Base-by-base conservation (phyloP, 805 yeast species). In the Ascoidea asiatica region DNA sequence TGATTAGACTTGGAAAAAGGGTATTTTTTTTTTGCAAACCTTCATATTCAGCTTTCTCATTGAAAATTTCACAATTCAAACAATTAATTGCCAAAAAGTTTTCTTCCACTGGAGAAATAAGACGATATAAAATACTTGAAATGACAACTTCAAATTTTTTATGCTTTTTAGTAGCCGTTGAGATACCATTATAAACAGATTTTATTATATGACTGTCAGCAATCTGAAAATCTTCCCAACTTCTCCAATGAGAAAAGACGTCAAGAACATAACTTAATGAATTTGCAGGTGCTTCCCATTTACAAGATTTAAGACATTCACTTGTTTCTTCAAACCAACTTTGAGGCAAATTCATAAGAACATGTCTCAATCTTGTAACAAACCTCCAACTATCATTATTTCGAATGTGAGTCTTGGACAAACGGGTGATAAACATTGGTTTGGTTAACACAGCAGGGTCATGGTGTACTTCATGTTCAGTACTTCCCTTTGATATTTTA, bases 381-480 rank as follows among this genome's bases (percentile, higher is more conserved):
- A 89, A 72, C 53, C 86, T 83, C 98, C 98, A 92, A 53, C 94
- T 77, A 52, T 87, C 85, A 48, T 77, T 75, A 20, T 80, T 75
- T 50, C 98, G 67, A 1, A 87, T 77, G 61, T 89, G 97, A 20
- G 78, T 73, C 18, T 70, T 68, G 2, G 80, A 72, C 2, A 88
- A 72, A 44, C 95, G 68, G 41, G 86, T 73, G 23, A 87, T 76
- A 53, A 83, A 79, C 0, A 96, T 81, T 0, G 97, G 96, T 43
- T 87, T 81, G 1, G 97, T 89, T 43, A 90, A 71, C 18, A 88
- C 95, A 5, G 85, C 77, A 0, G 97, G 94, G 54, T 92, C 97
- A 49, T 84, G 84, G 42, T 78, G 77, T 39, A 88, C 73, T 23
- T 71, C 70, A 52, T 60, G 71, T 20, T 56, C 54, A 23, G 65